Evolutionary conservation across 2,329 filamentous ascomycete species (phyloP), one percentile per base, ranked within the genome.

Genomic region (Mycogone perniciosa): DNA sequence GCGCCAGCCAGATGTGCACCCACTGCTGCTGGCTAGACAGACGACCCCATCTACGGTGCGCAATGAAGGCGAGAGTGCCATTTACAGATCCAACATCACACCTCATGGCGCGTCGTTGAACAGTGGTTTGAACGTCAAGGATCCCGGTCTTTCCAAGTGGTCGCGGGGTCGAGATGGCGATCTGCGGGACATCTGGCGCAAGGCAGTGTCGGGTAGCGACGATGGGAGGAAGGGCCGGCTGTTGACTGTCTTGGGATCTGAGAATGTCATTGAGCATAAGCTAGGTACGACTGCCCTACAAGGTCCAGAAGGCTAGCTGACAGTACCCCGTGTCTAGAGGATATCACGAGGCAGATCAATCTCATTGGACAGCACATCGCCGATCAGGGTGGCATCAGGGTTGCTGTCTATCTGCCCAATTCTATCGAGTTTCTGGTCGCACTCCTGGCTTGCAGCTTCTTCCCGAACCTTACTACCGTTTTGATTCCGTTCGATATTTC

Each of bases 391-490:
- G 82, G 82, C 35, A 86, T 83, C 65, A 85, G 83, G 45, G 88
- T 97, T 31, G 93, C 90, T 55, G 80, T 97, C 56, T 96, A 95
- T 67, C 77, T 97, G 51, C 89, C 91, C 40, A 96, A 99, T 75
- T 96, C 90, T 43, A 77, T 95, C 61, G 93, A 99, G 70, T 82
- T 95, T 54, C 74, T 99, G 45, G 79, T 82, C 33, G 78, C 86
- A 6, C 73, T 97, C 20, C 95, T 99, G 62, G 89, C 91, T 51
- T 91, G 88, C 66, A 84, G 88, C 56, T 97, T 96, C 72, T 92
- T 95, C 68, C 64, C 70, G 11, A 87, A 86, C 62, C 77, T 95
- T 60, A 89, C 85, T 8, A 83, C 86, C n/a, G 80, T 96, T 44
- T 74, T 97, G 48, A 74, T 99, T 37, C 92, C 93, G 0, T 95